Evolutionary conservation across 2,329 filamentous ascomycete species (phyloP).

Genomic region (Thielaviopsis musarum): DNA sequence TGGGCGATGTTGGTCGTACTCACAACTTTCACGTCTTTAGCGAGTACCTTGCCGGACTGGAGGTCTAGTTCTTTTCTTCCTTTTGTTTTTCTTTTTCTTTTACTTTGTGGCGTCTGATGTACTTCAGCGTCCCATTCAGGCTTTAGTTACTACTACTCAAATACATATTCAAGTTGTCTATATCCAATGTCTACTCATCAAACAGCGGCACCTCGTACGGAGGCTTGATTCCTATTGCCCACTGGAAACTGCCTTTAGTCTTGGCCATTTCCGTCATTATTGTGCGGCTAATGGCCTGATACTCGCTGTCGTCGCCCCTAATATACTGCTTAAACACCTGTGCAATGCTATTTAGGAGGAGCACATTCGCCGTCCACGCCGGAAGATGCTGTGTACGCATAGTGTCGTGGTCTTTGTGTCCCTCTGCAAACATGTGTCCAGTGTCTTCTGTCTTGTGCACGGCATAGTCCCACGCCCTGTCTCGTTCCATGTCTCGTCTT

Average conservation of each 20-base stretch:
- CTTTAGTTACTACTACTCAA: not conserved
- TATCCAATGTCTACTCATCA: conserved; percentile 9
- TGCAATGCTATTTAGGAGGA: conserved; percentile 2
- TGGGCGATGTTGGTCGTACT: not conserved
- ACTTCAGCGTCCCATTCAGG: not conserved
- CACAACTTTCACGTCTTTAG: not conserved
- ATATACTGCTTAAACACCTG: conserved; percentile 2
- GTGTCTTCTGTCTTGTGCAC: not conserved
- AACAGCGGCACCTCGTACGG: not conserved
- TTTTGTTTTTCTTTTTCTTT: not conserved
- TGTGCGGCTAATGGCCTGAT: conserved; percentile 4
- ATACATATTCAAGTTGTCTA: conserved; percentile 15
- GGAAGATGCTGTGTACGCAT: conserved; percentile 4
- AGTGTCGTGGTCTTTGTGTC: not conserved
- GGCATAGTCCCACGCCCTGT: conserved; percentile 4
- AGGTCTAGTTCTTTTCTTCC: not conserved
- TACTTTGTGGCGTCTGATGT: not conserved
- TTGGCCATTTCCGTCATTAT: conserved; percentile 4
- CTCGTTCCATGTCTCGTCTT: not conserved
- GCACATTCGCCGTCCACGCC: conserved; percentile 6
- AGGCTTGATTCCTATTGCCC: conserved; percentile 3
- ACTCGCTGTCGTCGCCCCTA: conserved; percentile 1
- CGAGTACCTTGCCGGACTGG: not conserved
- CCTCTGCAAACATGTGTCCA: not conserved
- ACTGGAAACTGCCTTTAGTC: conserved; percentile 2